Conservation (phyloP, 306 rosid species). For the Malus fusca region DNA sequence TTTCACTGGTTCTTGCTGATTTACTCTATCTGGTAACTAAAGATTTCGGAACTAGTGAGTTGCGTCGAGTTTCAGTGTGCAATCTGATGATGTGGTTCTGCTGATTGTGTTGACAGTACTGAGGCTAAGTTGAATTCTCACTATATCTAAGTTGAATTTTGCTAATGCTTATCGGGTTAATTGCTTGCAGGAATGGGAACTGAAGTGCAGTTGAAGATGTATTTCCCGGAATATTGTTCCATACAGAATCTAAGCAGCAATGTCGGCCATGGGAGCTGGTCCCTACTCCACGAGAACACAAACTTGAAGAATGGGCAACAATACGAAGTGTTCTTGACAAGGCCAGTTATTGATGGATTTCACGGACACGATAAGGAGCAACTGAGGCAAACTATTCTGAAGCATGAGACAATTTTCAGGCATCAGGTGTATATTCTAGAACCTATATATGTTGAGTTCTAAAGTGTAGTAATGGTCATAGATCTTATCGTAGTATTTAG, state of each 20-base stretch:
- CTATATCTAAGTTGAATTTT: not conserved
- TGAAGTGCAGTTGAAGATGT: conserved; percentile 25
- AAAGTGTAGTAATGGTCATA: not conserved
- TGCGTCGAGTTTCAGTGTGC: not conserved
- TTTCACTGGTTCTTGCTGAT: not conserved
- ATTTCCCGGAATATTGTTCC: conserved; percentile 24
- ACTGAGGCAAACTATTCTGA: conserved; percentile 24
- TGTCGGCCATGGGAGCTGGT: conserved; percentile 15
- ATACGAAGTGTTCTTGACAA: conserved; percentile 4
- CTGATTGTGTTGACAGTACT: not conserved
- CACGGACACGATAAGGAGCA: conserved; percentile 18
- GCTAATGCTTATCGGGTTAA: not conserved
- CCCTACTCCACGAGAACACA: conserved; percentile 12
- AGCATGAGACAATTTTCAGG: conserved; percentile 30
- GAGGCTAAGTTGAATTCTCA: not conserved
- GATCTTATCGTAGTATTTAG: not conserved
- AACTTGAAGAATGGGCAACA: conserved; percentile 16
- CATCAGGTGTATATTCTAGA: conserved; percentile 21
- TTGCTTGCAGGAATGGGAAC: conserved; percentile 42
- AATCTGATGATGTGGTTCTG: not conserved
- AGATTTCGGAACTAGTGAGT: too few species aligned
- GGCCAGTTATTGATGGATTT: not conserved
- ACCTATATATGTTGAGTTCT: not conserved
- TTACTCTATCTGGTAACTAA: not conserved
- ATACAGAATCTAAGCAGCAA: conserved; percentile 6